These are phyloP conservation scores for Dryas alaskensis DNA, from an alignment of 306 rosid genomes.

Conservation along the genomic window DNA sequence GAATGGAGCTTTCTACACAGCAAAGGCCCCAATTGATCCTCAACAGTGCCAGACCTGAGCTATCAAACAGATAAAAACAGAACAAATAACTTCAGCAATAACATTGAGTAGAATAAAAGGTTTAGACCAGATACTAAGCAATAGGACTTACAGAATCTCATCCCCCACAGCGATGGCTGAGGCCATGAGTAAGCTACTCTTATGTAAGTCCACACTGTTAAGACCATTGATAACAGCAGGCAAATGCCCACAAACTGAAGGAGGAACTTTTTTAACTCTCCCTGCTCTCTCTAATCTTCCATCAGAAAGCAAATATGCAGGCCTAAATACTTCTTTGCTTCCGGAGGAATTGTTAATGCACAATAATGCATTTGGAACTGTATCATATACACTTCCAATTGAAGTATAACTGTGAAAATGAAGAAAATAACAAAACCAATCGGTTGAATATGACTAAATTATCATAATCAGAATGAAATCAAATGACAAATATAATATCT, in stretches of 20 bases:
- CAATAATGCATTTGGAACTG: slow-evolving; percentile 82
- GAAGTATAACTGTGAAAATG: slow-evolving; percentile 75
- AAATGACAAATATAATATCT: not conserved
- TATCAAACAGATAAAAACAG: slow-evolving; percentile 64
- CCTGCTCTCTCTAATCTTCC: slow-evolving; percentile 98
- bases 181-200: slow-evolving; percentile 62
- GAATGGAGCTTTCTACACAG: slow-evolving; percentile 71
- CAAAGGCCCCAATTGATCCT: slow-evolving; percentile 77
- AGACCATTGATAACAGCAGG: slow-evolving; percentile 59
- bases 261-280: slow-evolving; percentile 63
- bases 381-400: slow-evolving; percentile 82
- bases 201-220: slow-evolving; percentile 38
- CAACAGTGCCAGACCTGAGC: slow-evolving; percentile 97
- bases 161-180: slow-evolving; percentile 83
- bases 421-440: slow-evolving; percentile 21
- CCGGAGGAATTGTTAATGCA: slow-evolving; percentile 40
- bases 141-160: slow-evolving; percentile 87
- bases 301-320: slow-evolving; percentile 85
- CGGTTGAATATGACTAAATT: slow-evolving; percentile 12
- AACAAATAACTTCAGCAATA: slow-evolving; percentile 45
- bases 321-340: slow-evolving; percentile 54
- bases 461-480: not conserved
- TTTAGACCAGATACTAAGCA: slow-evolving; percentile 9
- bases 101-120: slow-evolving; percentile 27
- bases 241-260: slow-evolving; percentile 35